A percentile compares a stretch with the other conserved stretches of the same genome.
These are phyloP conservation scores for Diaporthe humulicola DNA, from an alignment of 2,329 filamentous ascomycete species.

Conservation along the genomic window DNA sequence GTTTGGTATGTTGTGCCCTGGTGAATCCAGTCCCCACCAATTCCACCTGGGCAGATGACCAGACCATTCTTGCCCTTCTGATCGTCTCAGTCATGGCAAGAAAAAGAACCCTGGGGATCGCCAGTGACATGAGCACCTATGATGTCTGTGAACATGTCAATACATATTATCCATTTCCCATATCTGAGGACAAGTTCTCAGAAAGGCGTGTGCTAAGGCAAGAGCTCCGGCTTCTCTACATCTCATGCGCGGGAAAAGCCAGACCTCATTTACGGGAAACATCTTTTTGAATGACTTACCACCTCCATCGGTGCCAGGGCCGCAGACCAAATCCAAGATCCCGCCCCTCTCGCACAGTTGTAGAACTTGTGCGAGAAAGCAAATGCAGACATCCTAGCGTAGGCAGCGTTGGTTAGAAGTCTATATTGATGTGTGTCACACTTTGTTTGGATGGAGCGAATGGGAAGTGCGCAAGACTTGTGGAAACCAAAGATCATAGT, in stretches of 20 bases:
- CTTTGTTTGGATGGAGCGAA: too few species aligned
- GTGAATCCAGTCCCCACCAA: neutral
- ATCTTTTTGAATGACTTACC: neutral
- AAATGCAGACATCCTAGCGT: conserved; percentile 2
- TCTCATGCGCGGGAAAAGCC: too few species aligned
- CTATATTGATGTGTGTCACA: neutral
- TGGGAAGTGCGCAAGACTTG: neutral
- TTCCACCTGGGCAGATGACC: too few species aligned
- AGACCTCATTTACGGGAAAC: neutral
- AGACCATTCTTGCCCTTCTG: neutral
- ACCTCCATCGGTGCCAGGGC: conserved; percentile 13
- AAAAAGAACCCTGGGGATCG: conserved; percentile 1
- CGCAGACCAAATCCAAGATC: neutral
- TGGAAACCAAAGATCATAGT: neutral
- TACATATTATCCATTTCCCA: too few species aligned
- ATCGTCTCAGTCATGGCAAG: neutral
- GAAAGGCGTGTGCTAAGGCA: neutral
- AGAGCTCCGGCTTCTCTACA: neutral
- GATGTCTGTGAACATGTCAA: neutral
- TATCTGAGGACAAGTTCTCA: too few species aligned
- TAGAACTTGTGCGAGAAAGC: neutral
- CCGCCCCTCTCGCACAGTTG: neutral
- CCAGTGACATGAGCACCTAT: neutral
- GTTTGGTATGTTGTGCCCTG: neutral
- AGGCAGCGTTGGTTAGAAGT: neutral